Base-by-base conservation (phyloP, 2,329 filamentous ascomycete genomes). In the Pleomassaria siparia region DNA sequence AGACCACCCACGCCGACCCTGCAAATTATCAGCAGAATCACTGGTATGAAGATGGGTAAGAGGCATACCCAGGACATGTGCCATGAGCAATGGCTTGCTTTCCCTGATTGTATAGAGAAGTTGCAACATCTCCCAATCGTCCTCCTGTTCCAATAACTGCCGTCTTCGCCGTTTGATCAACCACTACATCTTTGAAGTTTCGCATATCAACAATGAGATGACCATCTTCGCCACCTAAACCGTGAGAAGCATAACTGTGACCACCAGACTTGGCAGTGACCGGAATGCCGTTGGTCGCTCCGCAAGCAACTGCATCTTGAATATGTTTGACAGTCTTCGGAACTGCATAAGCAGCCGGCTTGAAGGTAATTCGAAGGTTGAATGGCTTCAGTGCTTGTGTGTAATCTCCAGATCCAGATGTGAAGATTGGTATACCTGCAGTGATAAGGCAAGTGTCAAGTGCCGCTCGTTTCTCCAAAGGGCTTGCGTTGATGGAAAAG, bases 221-320 rank as follows among this genome's bases (percentile, higher is more conserved):
- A 1, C 74, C 76, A 50, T 78, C 63, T 55, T 75, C 69, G 7
- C 75, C 75, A 16, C 75, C 75, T 1, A 78, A 67, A 0, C 74
- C 75, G 42, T 75, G 72, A 0, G 74, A 73, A 1, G 64, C 82
- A 52, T 82, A 86, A 0, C 80, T 84, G 54, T 86, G 83, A 0
- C 83, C 83, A 11, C 83, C 83, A 2, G 80, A 83, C 50, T 75
- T 80, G 13, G 82, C 77, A 57, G 84, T 81, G 0, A 85, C 80
- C 44, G 76, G 75, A 21, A 79, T 63, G 4, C 67, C 69, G 47
- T 73, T 72, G 11, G 72, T 53, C 0, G 65, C 72, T 1, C 81
- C 82, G 56, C 82, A 86, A 43, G 77, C 76, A 29, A 86, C 73
- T 9, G 81, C 77, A 12, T 65, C 74, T 2, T 80, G 74, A 2